Base-by-base conservation (phyloP, 257 asterid species). In the Paulownia fortunei region DNA sequence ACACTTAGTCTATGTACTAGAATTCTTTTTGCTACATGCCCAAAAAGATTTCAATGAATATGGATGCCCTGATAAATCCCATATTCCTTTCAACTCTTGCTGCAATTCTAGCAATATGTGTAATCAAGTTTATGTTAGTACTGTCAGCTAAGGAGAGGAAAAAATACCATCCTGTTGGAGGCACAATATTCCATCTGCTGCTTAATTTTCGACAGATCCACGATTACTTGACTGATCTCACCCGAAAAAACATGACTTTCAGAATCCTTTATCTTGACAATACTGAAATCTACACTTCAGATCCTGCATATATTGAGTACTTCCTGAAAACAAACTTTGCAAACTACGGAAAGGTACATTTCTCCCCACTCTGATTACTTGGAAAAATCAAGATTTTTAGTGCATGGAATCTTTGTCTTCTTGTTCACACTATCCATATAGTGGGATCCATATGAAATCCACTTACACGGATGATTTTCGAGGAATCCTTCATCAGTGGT, bases 291-390 rank as follows among this genome's bases (percentile, higher is more conserved):
- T 91, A 39, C 86, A 91, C 97, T 60, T 86, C 87, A 2, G 94
- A 91, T 69, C 94, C 92, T 23, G 92, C 82, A 0, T 87, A 80
- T 27, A 77, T 91, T 9, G 97, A 89, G 84, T 84, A 89, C 69
- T 80, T 91, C 63, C 94, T 89, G 78, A 89, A 91, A 64, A 84
- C 93, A 0, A 91, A 89, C 32, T 89, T 91, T 34, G 30, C 83
- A 0, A 89, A 89, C 77, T 91, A 88, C 19, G 91, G 95, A 44
- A 88, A 87, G 94, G 97, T 90, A 69, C 6, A 5, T n/a, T 4
- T 41, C 30, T 21, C n/a, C 3, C 42, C n/a, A 16, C 36, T 72
- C 54, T 19, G 36, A 30, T 69, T 49, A 13, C 1, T n/a, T 36
- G 44, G 27, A 11, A n/a, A n/a, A 37, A n/a, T 49, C 39, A 0